A percentile compares a stretch with the other conserved stretches of the same genome.
Evolutionary conservation across 2,329 filamentous ascomycete species (phyloP).

Genomic region (Lecanoromycetidae sp.): DNA sequence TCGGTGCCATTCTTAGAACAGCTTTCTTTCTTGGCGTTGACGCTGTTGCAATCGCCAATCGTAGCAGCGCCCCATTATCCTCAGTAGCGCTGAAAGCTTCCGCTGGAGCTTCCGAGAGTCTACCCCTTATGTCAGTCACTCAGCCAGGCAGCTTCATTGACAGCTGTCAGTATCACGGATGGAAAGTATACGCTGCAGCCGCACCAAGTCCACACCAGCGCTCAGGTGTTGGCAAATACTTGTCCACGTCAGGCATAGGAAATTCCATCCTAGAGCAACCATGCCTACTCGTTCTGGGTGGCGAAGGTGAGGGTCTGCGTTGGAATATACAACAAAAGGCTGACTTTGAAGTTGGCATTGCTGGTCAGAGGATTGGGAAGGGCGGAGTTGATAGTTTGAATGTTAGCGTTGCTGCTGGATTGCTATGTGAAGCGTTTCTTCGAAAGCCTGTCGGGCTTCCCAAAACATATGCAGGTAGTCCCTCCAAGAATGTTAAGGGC

Average conservation of each 20-base stretch:
- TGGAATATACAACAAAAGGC: slow-evolving; percentile 52
- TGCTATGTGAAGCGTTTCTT: slow-evolving; percentile 62
- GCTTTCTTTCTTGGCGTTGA: slow-evolving; percentile 85
- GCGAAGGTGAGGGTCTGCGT: slow-evolving; percentile 65
- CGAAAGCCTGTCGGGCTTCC: slow-evolving; percentile 22
- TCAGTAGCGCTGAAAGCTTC: slow-evolving; percentile 76
- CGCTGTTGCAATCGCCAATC: slow-evolving; percentile 63
- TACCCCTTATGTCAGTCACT: slow-evolving; percentile 59
- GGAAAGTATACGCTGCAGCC: slow-evolving; percentile 71
- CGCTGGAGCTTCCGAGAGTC: slow-evolving; percentile 70
- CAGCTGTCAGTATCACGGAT: slow-evolving; percentile 56
- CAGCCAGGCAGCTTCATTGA: slow-evolving; percentile 59
- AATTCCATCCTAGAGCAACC: slow-evolving; percentile 42
- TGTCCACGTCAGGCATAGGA: slow-evolving; percentile 12
- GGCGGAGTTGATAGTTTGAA: slow-evolving; percentile 76
- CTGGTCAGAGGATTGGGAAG: slow-evolving; percentile 38
- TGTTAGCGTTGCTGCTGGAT: slow-evolving; percentile 73
- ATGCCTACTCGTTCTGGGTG: slow-evolving; percentile 70
- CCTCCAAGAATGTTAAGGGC: background rate
- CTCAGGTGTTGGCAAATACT: background rate
- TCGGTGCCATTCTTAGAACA: slow-evolving; percentile 78
- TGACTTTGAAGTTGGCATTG: slow-evolving; percentile 53
- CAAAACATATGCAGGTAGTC: background rate
- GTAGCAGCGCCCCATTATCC: slow-evolving; percentile 61
- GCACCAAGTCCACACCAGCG: slow-evolving; percentile 24